Percentiles rank a stretch among this genome's conserved stretches.
Evolutionary conservation across 2,329 filamentous ascomycete species (phyloP).

Genomic region (Tolypocladium ovalisporum): DNA sequence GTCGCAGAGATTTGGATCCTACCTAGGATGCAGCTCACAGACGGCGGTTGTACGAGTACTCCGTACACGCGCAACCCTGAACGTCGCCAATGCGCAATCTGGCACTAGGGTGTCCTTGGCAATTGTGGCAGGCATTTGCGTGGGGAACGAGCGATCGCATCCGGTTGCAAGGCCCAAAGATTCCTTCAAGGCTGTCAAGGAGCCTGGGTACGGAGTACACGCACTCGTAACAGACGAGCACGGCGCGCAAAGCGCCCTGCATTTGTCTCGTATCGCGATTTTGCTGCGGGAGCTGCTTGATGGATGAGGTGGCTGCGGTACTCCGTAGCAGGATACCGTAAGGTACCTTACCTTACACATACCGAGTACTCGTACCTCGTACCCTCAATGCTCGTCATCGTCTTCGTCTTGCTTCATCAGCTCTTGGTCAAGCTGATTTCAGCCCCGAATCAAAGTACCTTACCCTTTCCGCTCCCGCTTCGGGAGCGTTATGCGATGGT

Average conservation of each 20-base stretch:
- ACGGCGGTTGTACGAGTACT: too few species aligned
- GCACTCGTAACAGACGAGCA: neutral
- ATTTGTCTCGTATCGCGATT: too few species aligned
- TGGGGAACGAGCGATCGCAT: neutral
- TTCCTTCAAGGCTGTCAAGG: too few species aligned
- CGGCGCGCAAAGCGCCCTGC: neutral
- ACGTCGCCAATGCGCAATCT: neutral
- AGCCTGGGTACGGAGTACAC: neutral
- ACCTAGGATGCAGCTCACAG: neutral
- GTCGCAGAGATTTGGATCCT: neutral
- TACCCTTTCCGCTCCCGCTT: neutral
- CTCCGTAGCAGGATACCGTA: too few species aligned
- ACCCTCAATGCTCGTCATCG: too few species aligned
- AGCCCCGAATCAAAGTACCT: neutral
- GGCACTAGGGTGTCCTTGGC: neutral
- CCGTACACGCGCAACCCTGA: too few species aligned
- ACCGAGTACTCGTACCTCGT: too few species aligned
- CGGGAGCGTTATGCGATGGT: neutral
- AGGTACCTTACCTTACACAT: too few species aligned
- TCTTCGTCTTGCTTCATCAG: too few species aligned
- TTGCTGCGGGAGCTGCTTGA: too few species aligned
- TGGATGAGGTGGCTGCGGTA: too few species aligned
- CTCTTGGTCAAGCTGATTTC: neutral
- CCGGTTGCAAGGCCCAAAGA: neutral
- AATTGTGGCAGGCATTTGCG: neutral